Evolutionary conservation across 306 rosid species (phyloP).

Genomic region (Senna tora): DNA sequence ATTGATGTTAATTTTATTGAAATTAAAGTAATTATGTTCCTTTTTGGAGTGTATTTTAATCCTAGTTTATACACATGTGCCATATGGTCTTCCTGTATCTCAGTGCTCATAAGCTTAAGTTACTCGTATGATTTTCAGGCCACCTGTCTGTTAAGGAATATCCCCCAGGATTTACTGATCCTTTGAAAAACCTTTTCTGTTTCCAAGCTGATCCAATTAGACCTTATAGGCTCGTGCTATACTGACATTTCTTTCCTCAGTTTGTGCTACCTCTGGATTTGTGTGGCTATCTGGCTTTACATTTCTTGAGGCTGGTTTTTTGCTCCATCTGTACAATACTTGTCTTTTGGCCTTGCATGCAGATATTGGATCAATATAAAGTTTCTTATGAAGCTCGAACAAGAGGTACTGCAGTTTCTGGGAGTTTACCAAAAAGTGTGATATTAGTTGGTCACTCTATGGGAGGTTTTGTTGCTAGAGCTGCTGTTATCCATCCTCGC

Average conservation of each 20-base stretch:
- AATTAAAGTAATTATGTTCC: constrained; percentile 25
- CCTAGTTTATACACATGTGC: background rate
- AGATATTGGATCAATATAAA: constrained; percentile 92
- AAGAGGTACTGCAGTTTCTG: constrained; percentile 71
- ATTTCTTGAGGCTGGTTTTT: constrained; percentile 34
- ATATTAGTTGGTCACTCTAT: constrained; percentile 98
- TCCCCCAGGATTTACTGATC: constrained; percentile 17
- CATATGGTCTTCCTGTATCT: constrained; percentile 1
- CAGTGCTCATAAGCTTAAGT: constrained; percentile 13
- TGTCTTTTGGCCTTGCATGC: constrained; percentile 41
- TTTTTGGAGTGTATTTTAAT: constrained; percentile 20
- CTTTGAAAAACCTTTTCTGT: constrained; percentile 26
- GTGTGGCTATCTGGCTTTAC: constrained; percentile 27
- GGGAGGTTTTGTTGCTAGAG: constrained; percentile 99
- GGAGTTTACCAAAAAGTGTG: constrained; percentile 83
- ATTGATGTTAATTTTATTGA: constrained; percentile 5
- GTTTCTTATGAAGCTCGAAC: constrained; percentile 79
- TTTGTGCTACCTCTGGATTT: constrained; percentile 26
- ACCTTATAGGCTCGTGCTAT: constrained; percentile 28
- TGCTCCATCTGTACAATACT: constrained; percentile 27
- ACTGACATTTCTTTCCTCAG: constrained; percentile 31
- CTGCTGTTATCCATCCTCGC: constrained; percentile 77
- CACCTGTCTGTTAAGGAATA: constrained; percentile 18
- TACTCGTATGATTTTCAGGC: constrained; percentile 21
- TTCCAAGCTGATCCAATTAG: constrained; percentile 26